These are phyloP conservation scores for Sclerotiophoma versabilis DNA, from an alignment of 2,329 filamentous ascomycete genomes.

Conservation along the genomic window DNA sequence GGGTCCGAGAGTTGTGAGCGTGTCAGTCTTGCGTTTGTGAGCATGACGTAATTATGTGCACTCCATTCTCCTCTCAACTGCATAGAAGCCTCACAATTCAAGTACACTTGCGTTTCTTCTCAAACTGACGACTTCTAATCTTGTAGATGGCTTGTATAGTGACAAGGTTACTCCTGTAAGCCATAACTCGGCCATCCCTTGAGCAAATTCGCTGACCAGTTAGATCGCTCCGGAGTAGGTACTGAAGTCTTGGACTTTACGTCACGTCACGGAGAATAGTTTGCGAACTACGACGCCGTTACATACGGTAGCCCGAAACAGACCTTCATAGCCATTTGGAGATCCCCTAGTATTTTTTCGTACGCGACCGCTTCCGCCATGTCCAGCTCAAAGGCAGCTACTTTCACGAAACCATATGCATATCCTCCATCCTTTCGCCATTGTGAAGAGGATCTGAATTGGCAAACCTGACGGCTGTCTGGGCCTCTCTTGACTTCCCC, in stretches of 20 bases:
- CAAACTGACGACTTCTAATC: too few species aligned
- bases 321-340: neutral
- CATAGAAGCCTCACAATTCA: too few species aligned
- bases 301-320: too few species aligned
- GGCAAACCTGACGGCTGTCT: neutral
- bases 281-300: too few species aligned
- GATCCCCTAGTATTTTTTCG: neutral
- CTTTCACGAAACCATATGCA: neutral
- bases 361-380: neutral
- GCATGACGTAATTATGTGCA: slow-evolving; percentile 1
- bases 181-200: too few species aligned
- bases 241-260: too few species aligned
- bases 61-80: neutral
- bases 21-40: slow-evolving; percentile 5
- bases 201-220: too few species aligned
- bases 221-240: too few species aligned
- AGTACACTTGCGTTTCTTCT: too few species aligned
- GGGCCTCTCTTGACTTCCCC: neutral
- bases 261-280: too few species aligned
- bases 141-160: neutral
- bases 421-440: neutral
- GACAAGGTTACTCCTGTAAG: too few species aligned
- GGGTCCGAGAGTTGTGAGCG: neutral
- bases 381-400: neutral
- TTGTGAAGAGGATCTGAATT: neutral